Percentiles rank a stretch among this genome's conserved stretches.
Evolutionary conservation across 2,329 filamentous ascomycete species (phyloP).

Genomic region (Tolypocladium cylindrosporum): DNA sequence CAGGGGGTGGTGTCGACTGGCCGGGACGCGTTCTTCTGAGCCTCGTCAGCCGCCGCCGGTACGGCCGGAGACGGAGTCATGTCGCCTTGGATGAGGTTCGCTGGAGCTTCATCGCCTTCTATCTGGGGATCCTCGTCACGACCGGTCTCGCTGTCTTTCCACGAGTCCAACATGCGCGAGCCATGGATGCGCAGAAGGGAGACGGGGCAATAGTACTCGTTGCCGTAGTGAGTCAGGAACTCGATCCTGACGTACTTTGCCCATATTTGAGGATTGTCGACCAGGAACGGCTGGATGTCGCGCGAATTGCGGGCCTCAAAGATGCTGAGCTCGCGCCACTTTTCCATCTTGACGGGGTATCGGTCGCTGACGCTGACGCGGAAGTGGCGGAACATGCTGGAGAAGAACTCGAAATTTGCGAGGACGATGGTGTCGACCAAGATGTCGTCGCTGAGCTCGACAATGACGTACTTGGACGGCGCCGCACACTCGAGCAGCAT

Average conservation of each 20-base stretch:
- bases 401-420: slow-evolving; percentile 98
- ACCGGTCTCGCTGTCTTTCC: slow-evolving; percentile 67
- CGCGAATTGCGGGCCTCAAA: slow-evolving; percentile 89
- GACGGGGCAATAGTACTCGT: slow-evolving; percentile 92
- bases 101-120: slow-evolving; percentile 14
- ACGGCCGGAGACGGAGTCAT: neutral
- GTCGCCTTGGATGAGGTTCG: neutral
- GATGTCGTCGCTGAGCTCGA: slow-evolving; percentile 81
- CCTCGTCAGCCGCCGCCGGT: neutral
- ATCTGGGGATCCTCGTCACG: slow-evolving; percentile 50
- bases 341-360: slow-evolving; percentile 84
- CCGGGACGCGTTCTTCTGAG: neutral
- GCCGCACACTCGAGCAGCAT: slow-evolving; percentile 89
- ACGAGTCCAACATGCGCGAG: slow-evolving; percentile 91
- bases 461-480: slow-evolving; percentile 84
- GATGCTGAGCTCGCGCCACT: slow-evolving; percentile 80
- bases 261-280: slow-evolving; percentile 95
- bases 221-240: slow-evolving; percentile 87
- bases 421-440: slow-evolving; percentile 93
- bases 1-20: neutral
- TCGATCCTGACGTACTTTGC: slow-evolving; percentile 88
- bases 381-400: slow-evolving; percentile 88
- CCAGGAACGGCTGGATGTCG: slow-evolving; percentile 85
- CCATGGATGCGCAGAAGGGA: slow-evolving; percentile 88
- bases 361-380: slow-evolving; percentile 86